These are phyloP conservation scores for Calonectria honghensis DNA, from an alignment of 2,329 filamentous ascomycete species.

Conservation along the genomic window DNA sequence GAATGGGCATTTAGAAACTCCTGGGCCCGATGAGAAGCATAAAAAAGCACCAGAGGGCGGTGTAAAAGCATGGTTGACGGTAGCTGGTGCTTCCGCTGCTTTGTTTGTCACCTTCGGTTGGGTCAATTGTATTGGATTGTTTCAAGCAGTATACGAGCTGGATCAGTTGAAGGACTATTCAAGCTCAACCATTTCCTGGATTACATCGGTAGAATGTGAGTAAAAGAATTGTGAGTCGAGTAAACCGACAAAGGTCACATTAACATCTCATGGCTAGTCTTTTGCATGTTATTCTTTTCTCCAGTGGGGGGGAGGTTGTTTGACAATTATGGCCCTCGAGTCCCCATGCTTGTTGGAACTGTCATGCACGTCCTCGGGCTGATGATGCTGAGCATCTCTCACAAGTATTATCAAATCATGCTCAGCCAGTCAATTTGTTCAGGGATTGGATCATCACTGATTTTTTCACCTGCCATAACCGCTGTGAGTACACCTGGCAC, in stretches of 20 bases:
- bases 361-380: conserved; percentile 73
- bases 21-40: conserved; percentile 10
- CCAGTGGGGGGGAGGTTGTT: conserved; percentile 63
- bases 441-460: conserved; percentile 42
- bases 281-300: conserved; percentile 58
- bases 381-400: conserved; percentile 73
- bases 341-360: conserved; percentile 68
- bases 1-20: conserved; percentile 18
- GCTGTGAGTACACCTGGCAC: conserved; percentile 35
- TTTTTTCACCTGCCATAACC: conserved; percentile 44
- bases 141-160: conserved; percentile 70
- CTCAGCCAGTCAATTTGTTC: conserved; percentile 50
- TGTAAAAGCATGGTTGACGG: conserved; percentile 43
- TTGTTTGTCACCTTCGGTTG: conserved; percentile 53
- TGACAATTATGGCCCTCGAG: conserved; percentile 75
- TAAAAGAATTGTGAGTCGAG: neutral
- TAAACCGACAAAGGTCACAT: neutral
- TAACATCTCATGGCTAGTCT: conserved; percentile 41
- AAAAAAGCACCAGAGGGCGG: conserved; percentile 38
- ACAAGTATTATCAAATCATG: conserved; percentile 57
- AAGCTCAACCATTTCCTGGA: conserved; percentile 69
- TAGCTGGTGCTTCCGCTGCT: conserved; percentile 45
- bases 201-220: conserved; percentile 65
- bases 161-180: conserved; percentile 64
- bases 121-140: conserved; percentile 63